Evolutionary conservation across 768 basidiomycete genomes (phyloP).

Genomic region (Austroboletus festivus): DNA sequence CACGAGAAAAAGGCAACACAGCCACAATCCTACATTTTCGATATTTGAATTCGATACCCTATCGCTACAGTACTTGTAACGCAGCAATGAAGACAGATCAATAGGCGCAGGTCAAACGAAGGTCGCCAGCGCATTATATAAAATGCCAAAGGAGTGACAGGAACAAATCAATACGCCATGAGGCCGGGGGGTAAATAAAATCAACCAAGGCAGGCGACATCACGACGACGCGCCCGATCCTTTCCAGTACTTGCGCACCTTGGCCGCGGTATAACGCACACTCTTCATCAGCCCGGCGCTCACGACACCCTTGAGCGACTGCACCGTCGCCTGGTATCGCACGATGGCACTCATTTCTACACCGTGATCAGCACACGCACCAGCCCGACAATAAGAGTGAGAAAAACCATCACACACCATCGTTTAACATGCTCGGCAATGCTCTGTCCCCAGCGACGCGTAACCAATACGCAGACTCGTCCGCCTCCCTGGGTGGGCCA

Average conservation of each 20-base stretch:
- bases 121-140: too few species aligned
- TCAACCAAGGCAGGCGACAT: too few species aligned
- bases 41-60: too few species aligned
- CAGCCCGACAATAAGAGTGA: neutral
- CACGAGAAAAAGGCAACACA: too few species aligned
- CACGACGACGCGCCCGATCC: conserved; percentile 19
- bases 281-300: conserved; percentile 83
- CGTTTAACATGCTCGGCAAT: conserved; percentile 49
- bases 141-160: too few species aligned
- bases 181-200: too few species aligned
- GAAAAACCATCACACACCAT: conserved; percentile 42
- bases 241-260: conserved; percentile 84
- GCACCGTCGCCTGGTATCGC: conserved; percentile 76
- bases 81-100: too few species aligned
- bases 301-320: conserved; percentile 81
- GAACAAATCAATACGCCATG: too few species aligned
- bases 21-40: too few species aligned
- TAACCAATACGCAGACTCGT: conserved; percentile 75
- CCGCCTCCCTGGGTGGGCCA: conserved; percentile 47
- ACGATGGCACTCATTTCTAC: conserved; percentile 78
- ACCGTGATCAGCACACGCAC: neutral
- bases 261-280: conserved; percentile 66
- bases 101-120: too few species aligned
- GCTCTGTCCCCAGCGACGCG: conserved; percentile 63
- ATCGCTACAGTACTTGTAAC: too few species aligned